Evolutionary conservation across 108 stramenopile species (phyloP), one percentile per base, ranked within the genome.

Genomic region (Stephanodiscus triporus): DNA sequence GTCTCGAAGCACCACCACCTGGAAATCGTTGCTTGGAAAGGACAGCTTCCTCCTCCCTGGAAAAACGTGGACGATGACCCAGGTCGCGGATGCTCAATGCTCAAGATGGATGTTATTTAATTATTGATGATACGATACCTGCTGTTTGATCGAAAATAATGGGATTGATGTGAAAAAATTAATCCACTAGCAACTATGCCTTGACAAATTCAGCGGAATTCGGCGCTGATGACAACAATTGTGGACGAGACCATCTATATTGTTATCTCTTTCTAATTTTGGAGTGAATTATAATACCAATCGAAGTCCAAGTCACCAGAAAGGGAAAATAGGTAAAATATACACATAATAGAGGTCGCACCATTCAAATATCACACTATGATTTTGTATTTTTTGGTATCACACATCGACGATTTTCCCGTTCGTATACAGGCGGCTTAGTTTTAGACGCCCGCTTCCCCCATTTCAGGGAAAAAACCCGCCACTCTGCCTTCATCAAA

Each of bases 251-350:
- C 54, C 10, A 55, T 69, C 14, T 20, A 56, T 54, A 69, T 69
- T 16, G 38, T 69, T 23, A 36, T 69, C 16, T 56, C 68, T 19
- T 20, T 13, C 36, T 58, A 58, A 24, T 55, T 69, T 20, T 69
- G 68, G 68, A 69, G 54, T 9, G 68, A 69, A 53, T 38, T 69
- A 40, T 55, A 69, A 57, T 69, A 40, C 26, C 68, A 69, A 56
- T 68, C 66, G 36, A 68, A 68, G 43, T 56, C 53, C 0, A 32
- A 69, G 23, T 34, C 51, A 13, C 43, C 68, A 24, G 53, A 54
- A 22, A 5, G n/a, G n/a, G n/a, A n/a, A n/a, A n/a, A n/a, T n/a
- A n/a, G n/a, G n/a, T n/a, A n/a, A n/a, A n/a, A n/a, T n/a, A n/a
- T n/a, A n/a, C n/a, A n/a, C n/a, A n/a, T n/a, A n/a, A n/a, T n/a